phyloP scores from a whole-genome alignment of 495 filamentous ascomycete species.

The Daldinia caldariorum region DNA sequence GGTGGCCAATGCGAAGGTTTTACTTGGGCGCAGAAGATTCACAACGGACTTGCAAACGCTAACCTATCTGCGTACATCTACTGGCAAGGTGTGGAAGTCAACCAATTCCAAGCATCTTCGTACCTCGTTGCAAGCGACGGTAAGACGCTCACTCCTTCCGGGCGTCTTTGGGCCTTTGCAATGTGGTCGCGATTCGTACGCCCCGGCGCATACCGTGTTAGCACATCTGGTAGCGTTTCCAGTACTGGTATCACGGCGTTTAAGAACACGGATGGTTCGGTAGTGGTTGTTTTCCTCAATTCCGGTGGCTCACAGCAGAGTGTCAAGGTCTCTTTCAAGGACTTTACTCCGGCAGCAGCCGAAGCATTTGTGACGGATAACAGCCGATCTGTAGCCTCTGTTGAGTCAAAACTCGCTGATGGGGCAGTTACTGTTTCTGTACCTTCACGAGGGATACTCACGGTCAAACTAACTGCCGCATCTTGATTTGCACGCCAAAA shows the following conservation, averaged over 20 bases:
- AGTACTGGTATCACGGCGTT: constrained; percentile 58
- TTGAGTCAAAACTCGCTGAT: constrained; percentile 21
- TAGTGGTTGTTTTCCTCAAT: constrained; percentile 60
- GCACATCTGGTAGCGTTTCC: constrained; percentile 47
- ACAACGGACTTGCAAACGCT: constrained; percentile 53
- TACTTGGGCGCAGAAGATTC: constrained; percentile 65
- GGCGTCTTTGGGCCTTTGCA: constrained; percentile 63
- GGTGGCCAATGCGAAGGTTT: constrained; percentile 61
- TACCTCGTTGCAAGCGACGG: constrained; percentile 52
- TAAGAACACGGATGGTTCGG: constrained; percentile 57
- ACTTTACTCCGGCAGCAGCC: constrained; percentile 36
- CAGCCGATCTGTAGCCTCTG: constrained; percentile 31
- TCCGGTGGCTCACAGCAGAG: constrained; percentile 45
- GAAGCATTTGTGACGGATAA: constrained; percentile 50
- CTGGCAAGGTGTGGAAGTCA: constrained; percentile 54
- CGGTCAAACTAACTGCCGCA: constrained; percentile 38
- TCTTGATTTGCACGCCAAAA: not conserved
- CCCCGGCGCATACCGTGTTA: constrained; percentile 59
- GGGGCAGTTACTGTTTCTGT: constrained; percentile 39
- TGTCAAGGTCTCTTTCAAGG: constrained; percentile 44
- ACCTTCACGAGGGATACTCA: constrained; percentile 43
- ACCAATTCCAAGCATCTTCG: constrained; percentile 50
- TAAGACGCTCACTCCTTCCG: constrained; percentile 49
- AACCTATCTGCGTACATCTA: constrained; percentile 62
- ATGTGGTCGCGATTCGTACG: constrained; percentile 58